Evolutionary conservation across 2,329 filamentous ascomycete genomes (phyloP), one percentile per base, ranked within the genome.

Genomic region (Cladorrhinum sp.): DNA sequence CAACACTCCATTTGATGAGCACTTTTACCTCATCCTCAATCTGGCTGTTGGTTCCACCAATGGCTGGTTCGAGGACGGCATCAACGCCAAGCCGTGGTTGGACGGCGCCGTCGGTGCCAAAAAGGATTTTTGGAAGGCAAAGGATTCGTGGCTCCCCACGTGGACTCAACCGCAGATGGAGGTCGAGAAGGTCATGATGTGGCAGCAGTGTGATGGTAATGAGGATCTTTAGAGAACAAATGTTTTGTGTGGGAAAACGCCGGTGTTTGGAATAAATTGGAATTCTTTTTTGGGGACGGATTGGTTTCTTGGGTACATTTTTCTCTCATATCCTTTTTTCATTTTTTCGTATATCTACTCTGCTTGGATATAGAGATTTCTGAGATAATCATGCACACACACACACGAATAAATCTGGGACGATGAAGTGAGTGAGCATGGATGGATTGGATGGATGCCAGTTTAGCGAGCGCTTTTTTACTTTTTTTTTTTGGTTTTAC

Each of bases 61-160:
- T 66, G 91, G 91, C 38, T 96, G 90, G 90, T 96, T 95, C 70
- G 78, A 88, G 69, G 90, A 96, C 71, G 85, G 86, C 20, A 77
- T 81, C 66, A 81, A 80, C 48, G 82, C 81, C 29, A 96, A 96
- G 79, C 91, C 91, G 1, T 96, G 91, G 91, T 79, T 91, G 29
- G 88, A 95, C 71, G 77, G 73, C 16, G 87, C 84, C 55, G 73
- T 79, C 1, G 87, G 83, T 10, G 90, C 91, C 7, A 85, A 81
- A 73, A 85, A 82, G 68, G 90, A 93, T 70, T 96, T 96, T 72
- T 95, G 90, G 90, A 77, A 87, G 18, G 81, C 85, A 0, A 81
- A 82, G 51, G 77, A 85, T 58, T 65, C 77, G 25, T 93, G 90
- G 90, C 76, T 81, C 50, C 84, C 87, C 3, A 92, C 89, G 0